Percentiles rank a stretch among this genome's conserved stretches.
phyloP scores from a whole-genome alignment of 2,329 filamentous ascomycete species.

The Fonsecaea pugnacius region DNA sequence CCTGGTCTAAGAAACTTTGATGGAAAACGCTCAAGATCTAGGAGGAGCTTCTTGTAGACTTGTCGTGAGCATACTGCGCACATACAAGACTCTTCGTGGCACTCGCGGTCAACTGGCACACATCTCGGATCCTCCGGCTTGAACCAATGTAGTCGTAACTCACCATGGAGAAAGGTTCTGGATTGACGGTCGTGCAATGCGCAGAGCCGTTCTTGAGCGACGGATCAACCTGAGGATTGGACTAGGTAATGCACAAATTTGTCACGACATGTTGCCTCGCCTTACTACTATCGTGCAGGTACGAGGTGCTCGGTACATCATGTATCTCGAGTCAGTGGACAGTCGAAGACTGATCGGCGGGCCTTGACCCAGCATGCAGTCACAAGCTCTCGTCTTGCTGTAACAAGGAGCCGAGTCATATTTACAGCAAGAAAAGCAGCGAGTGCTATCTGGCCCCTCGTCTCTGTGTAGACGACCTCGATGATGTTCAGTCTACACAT shows the following conservation, averaged over 20 bases:
- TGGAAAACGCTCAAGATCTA: background rate
- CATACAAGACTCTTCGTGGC: background rate
- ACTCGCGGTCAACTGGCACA: background rate
- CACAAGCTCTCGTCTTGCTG: background rate
- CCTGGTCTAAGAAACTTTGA: background rate
- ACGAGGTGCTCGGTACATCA: background rate
- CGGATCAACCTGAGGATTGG: background rate
- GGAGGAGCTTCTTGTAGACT: background rate
- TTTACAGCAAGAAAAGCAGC: background rate
- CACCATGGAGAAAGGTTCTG: background rate
- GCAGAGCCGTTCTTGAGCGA: background rate
- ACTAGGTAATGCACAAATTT: background rate
- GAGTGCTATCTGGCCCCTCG: background rate
- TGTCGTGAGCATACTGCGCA: slow-evolving; percentile 5
- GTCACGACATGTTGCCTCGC: background rate
- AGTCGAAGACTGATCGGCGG: background rate
- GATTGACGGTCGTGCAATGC: background rate
- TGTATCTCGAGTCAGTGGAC: background rate
- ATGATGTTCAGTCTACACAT: background rate
- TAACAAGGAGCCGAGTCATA: background rate
- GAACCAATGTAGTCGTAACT: background rate
- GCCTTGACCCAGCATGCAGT: background rate
- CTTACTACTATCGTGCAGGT: background rate
- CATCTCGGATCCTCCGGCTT: background rate
- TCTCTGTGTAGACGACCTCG: background rate